Percentiles rank a stretch among this genome's conserved stretches.
phyloP scores from a whole-genome alignment of 1,284 basidiomycete species.

The Moesziomyces sp. region DNA sequence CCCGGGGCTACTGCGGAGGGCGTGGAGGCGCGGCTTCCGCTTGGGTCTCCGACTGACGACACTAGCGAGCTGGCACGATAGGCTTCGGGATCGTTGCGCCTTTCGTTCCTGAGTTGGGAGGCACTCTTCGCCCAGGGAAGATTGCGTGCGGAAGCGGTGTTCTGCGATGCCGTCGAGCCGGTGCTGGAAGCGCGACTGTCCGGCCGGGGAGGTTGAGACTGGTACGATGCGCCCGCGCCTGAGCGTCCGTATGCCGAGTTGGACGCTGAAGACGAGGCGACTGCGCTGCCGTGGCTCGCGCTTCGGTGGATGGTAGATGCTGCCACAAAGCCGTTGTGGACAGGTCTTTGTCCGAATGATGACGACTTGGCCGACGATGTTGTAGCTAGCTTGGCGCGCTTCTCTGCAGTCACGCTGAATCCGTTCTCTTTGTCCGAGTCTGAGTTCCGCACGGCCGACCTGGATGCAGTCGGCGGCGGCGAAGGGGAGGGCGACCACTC shows the following conservation, averaged over 20 bases:
- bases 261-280: slow-evolving; percentile 1
- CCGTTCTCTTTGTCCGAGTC: slow-evolving; percentile 44
- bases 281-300: slow-evolving; percentile 6
- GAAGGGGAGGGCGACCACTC: slow-evolving; percentile 49
- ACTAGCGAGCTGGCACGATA: slow-evolving; percentile 31
- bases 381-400: slow-evolving; percentile 12
- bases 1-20: slow-evolving; percentile 4
- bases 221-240: neutral
- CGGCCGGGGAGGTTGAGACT: slow-evolving; percentile 12
- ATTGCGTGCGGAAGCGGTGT: neutral
- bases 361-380: neutral
- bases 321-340: slow-evolving; percentile 13
- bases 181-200: neutral
- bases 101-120: slow-evolving; percentile 32
- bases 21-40: slow-evolving; percentile 7
- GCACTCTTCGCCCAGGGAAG: slow-evolving; percentile 44
- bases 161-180: neutral
- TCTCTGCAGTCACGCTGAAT: slow-evolving; percentile 11
- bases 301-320: slow-evolving; percentile 14
- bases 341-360: neutral
- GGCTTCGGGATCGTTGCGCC: slow-evolving; percentile 27
- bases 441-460: neutral
- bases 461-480: slow-evolving; percentile 12
- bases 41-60: slow-evolving; percentile 5
- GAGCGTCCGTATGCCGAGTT: slow-evolving; percentile 2